phyloP scores from a whole-genome alignment of 768 basidiomycete genomes.

The Russula brevipes region DNA sequence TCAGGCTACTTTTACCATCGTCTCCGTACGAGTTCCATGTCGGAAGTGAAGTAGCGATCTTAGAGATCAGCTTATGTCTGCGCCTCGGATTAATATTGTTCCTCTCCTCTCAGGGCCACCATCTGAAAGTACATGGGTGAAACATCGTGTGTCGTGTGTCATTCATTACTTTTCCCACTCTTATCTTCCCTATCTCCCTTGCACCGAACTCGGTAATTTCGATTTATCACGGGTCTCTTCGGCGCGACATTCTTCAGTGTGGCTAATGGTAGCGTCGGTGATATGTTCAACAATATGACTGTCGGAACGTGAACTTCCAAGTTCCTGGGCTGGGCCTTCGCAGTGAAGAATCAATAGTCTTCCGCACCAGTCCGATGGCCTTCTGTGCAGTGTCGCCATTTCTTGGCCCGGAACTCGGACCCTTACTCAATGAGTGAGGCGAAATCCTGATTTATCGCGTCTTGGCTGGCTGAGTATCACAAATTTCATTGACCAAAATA shows the following conservation, averaged over 20 bases:
- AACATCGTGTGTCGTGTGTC: constrained; percentile 59
- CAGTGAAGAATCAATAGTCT: neutral
- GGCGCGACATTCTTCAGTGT: constrained; percentile 57
- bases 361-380: constrained; percentile 45
- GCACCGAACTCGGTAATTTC: constrained; percentile 56
- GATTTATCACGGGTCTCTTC: constrained; percentile 51
- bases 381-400: constrained; percentile 50
- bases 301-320: constrained; percentile 50
- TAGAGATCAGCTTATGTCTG: constrained; percentile 39
- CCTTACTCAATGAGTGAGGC: constrained; percentile 53
- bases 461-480: neutral
- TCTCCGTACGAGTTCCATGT: constrained; percentile 39
- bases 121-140: constrained; percentile 54
- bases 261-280: constrained; percentile 39
- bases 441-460: neutral
- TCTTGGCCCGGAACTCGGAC: constrained; percentile 51
- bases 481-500: constrained; percentile 37
- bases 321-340: neutral
- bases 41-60: constrained; percentile 37
- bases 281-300: constrained; percentile 48
- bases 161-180: constrained; percentile 53
- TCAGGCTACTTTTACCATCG: constrained; percentile 36
- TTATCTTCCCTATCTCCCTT: constrained; percentile 70
- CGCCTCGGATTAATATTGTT: constrained; percentile 32
- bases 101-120: constrained; percentile 35